Conservation (phyloP, 768 basidiomycete species). For the Mycena belliarum region DNA sequence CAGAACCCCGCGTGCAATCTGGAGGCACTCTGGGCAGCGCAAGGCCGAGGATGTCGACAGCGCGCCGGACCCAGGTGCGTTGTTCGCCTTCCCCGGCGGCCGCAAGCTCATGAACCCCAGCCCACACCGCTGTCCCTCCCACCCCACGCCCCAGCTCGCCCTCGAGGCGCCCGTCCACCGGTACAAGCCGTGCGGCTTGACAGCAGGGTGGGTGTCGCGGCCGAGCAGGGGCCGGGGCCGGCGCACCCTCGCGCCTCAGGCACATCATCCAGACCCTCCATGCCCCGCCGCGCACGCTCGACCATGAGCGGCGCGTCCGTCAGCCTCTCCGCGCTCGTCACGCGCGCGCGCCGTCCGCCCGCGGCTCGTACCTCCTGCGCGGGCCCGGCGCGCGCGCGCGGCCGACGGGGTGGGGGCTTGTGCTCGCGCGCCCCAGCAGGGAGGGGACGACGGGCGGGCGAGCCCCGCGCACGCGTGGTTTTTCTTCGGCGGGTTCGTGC, state of each 20-base stretch:
- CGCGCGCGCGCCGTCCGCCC: slow-evolving; percentile 76
- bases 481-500: slow-evolving; percentile 73
- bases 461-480: slow-evolving; percentile 70
- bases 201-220: slow-evolving; percentile 25
- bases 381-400: slow-evolving; percentile 66
- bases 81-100: not conserved
- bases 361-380: slow-evolving; percentile 62
- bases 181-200: slow-evolving; percentile 62
- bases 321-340: slow-evolving; percentile 75
- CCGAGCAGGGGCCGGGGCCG: slow-evolving; percentile 46
- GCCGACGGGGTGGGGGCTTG: slow-evolving; percentile 63
- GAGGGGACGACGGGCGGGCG: slow-evolving; percentile 36
- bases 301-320: slow-evolving; percentile 63
- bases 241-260: slow-evolving; percentile 41
- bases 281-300: slow-evolving; percentile 27
- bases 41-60: slow-evolving; percentile 9
- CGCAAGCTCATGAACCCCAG: not conserved
- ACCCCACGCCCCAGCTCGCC: slow-evolving; percentile 36
- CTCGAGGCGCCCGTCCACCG: slow-evolving; percentile 53
- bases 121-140: slow-evolving; percentile 40
- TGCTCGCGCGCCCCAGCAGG: too few relatives aligned
- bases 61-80: slow-evolving; percentile 8
- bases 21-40: slow-evolving; percentile 1
- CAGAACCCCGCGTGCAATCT: slow-evolving; percentile 3
- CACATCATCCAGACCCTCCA: slow-evolving; percentile 26